These are phyloP conservation scores for Amaranthus hypochondriacus DNA, from an alignment of 148 eudicot genomes.

Conservation along the genomic window DNA sequence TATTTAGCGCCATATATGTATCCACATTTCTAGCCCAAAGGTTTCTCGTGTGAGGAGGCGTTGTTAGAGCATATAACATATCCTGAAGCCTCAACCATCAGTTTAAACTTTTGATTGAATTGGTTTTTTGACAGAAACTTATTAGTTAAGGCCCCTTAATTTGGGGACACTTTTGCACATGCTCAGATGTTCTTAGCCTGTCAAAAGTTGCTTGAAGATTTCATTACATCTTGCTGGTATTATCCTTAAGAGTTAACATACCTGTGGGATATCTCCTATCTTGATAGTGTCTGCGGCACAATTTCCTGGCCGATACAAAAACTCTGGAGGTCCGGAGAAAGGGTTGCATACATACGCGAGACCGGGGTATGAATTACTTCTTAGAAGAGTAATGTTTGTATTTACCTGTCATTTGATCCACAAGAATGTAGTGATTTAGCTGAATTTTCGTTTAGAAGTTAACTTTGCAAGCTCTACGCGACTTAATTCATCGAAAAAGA, in stretches of 20 bases:
- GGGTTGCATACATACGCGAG: slow-evolving; percentile 67
- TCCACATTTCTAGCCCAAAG: too few relatives aligned
- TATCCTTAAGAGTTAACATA: slow-evolving; percentile 11
- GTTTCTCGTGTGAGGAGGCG: too few relatives aligned
- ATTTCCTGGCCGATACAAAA: slow-evolving; percentile 45
- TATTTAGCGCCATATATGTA: too few relatives aligned
- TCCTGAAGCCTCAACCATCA: too few relatives aligned
- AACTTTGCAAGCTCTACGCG: not conserved
- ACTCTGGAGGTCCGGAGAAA: slow-evolving; percentile 68
- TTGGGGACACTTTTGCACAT: too few relatives aligned
- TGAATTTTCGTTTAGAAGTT: not conserved
- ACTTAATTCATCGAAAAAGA: not conserved
- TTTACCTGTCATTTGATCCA: slow-evolving; percentile 47
- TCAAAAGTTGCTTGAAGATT: not conserved
- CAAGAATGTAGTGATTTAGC: not conserved
- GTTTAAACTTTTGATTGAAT: too few relatives aligned
- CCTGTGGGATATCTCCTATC: slow-evolving; percentile 66
- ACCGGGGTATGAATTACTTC: slow-evolving; percentile 28
- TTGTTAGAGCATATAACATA: too few relatives aligned
- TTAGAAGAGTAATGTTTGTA: slow-evolving; percentile 38
- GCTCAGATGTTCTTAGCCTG: not conserved
- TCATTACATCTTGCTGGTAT: not conserved
- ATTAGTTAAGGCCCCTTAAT: too few relatives aligned
- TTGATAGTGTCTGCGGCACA: slow-evolving; percentile 48
- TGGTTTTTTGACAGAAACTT: too few relatives aligned